phyloP scores from a whole-genome alignment of 768 basidiomycete species.

The Tylopilus felleus region DNA sequence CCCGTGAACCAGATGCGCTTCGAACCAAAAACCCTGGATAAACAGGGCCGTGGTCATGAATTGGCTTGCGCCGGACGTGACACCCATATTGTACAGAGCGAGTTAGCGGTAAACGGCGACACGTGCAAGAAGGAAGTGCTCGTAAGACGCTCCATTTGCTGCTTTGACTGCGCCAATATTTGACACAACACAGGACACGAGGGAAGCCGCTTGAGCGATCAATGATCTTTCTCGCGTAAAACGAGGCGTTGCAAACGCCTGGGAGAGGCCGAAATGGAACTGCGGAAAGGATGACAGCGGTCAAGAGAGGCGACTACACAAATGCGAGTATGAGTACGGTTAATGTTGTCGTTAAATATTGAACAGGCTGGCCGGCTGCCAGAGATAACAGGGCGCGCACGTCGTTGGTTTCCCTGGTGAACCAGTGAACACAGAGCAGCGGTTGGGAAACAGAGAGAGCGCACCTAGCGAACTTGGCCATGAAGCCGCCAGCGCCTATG shows the following conservation, averaged over 20 bases:
- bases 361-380: conserved; percentile 72
- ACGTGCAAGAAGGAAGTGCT: conserved; percentile 46
- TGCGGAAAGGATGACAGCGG: conserved; percentile 88
- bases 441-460: not conserved
- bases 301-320: conserved; percentile 71
- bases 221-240: conserved; percentile 63
- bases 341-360: conserved; percentile 76
- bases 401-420: conserved; percentile 85
- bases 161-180: conserved; percentile 91
- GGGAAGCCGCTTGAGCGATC: conserved; percentile 69
- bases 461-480: conserved; percentile 89
- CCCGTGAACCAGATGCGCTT: conserved; percentile 91
- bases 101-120: conserved; percentile 47
- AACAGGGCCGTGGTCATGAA: conserved; percentile 91
- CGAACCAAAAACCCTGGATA: conserved; percentile 97
- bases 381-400: conserved; percentile 83
- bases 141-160: conserved; percentile 71
- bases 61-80: conserved; percentile 63
- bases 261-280: conserved; percentile 77
- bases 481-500: conserved; percentile 83
- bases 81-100: conserved; percentile 69
- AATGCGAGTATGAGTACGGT: conserved; percentile 84
- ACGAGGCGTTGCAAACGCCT: conserved; percentile 63
- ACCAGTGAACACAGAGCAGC: conserved; percentile 5
- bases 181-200: conserved; percentile 71